These are phyloP conservation scores for Hippophae tibetana DNA, from an alignment of 306 rosid genomes.

Conservation along the genomic window DNA sequence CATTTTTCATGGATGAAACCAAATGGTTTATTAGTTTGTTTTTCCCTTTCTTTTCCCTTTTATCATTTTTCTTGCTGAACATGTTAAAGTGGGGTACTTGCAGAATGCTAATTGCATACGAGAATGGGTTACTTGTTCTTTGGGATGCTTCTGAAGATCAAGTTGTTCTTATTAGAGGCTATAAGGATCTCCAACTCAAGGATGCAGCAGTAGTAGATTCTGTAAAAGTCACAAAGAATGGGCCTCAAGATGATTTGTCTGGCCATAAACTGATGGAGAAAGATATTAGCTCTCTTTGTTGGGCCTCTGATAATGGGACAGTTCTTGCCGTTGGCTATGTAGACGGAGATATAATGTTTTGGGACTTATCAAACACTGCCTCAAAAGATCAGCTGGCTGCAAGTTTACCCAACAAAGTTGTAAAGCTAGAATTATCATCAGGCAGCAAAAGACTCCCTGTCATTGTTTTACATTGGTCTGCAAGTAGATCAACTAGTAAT, in stretches of 20 bases:
- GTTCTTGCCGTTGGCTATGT: constrained; percentile 70
- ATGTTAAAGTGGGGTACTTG: constrained; percentile 23
- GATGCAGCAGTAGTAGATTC: constrained; percentile 25
- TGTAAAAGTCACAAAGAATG: constrained; percentile 26
- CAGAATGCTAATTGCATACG: constrained; percentile 76
- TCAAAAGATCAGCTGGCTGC: constrained; percentile 27
- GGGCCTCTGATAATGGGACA: constrained; percentile 74
- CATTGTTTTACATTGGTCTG: constrained; percentile 58
- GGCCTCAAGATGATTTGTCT: constrained; percentile 32
- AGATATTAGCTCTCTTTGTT: constrained; percentile 76
- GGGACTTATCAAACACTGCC: constrained; percentile 55
- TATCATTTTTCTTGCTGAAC: neutral
- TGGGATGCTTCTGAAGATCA: constrained; percentile 85
- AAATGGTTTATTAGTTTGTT: no score
- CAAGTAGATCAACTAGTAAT: constrained; percentile 26
- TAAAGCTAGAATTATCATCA: constrained; percentile 68
- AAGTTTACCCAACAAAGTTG: constrained; percentile 36
- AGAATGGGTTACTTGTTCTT: constrained; percentile 65
- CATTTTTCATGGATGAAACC: neutral
- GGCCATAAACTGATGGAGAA: constrained; percentile 46
- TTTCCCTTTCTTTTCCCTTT: neutral
- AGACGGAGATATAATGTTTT: constrained; percentile 86
- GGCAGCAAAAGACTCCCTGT: constrained; percentile 63
- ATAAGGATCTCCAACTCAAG: constrained; percentile 45
- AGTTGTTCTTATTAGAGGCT: constrained; percentile 60